Conservation (phyloP, 2,329 filamentous ascomycete genomes). For the Colletotrichum trifolii region DNA sequence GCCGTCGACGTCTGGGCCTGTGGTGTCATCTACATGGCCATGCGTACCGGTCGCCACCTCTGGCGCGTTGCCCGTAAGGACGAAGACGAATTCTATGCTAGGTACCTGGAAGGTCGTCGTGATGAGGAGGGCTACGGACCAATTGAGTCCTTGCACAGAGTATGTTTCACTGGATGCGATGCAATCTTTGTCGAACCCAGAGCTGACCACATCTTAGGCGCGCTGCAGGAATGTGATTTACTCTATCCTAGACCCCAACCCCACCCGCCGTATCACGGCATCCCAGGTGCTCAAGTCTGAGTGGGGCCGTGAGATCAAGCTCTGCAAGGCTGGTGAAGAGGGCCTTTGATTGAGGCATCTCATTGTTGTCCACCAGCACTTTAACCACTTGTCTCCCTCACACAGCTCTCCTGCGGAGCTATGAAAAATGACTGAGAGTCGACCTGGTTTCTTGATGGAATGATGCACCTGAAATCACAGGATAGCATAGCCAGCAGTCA, state of each 20-base stretch:
- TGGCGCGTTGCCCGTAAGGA: conserved; percentile 98
- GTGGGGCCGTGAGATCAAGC: conserved; percentile 97
- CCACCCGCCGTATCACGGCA: conserved; percentile 89
- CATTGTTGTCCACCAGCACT: neutral
- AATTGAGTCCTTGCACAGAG: conserved; percentile 93
- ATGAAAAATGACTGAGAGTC: conserved; percentile 9
- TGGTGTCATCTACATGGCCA: conserved; percentile 99
- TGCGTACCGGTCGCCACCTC: conserved; percentile 94
- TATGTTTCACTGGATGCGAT: conserved; percentile 62
- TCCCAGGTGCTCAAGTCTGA: conserved; percentile 98
- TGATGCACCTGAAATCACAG: conserved; percentile 20
- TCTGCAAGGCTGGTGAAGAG: conserved; percentile 97
- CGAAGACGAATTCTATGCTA: conserved; percentile 96
- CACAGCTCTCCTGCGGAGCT: conserved; percentile 19
- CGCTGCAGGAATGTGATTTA: conserved; percentile 99
- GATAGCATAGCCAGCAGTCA: conserved; percentile 25
- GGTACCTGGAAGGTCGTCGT: conserved; percentile 90
- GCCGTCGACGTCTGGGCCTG: conserved; percentile 99
- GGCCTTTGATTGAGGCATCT: conserved; percentile 73
- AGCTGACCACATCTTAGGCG: conserved; percentile 65
- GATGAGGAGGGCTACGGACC: conserved; percentile 96
- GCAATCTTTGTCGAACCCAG: neutral
- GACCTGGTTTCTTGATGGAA: conserved; percentile 23
- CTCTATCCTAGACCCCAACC: conserved; percentile 96
- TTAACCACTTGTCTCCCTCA: neutral